A percentile compares a stretch with the other conserved stretches of the same genome.
Evolutionary conservation across 306 rosid species (phyloP).

Genomic region (Carpinus viminea): DNA sequence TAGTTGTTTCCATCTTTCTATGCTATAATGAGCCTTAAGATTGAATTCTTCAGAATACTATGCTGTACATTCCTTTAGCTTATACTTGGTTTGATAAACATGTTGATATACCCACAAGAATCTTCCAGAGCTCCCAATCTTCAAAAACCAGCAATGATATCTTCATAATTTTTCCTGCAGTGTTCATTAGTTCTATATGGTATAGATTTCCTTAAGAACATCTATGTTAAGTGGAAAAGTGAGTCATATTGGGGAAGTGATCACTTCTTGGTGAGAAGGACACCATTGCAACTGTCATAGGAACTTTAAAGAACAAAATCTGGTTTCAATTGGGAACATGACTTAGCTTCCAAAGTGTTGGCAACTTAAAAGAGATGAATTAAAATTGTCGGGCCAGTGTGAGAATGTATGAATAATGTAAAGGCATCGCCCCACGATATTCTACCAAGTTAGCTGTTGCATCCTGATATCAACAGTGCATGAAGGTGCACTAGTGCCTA

Average conservation of each 20-base stretch:
- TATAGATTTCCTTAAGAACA: not conserved
- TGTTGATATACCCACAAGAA: not conserved
- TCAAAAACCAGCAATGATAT: not conserved
- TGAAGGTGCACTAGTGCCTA: not conserved
- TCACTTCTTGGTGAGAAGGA: not conserved
- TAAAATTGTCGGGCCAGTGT: not conserved
- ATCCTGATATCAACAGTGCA: not conserved
- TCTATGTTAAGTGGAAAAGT: not conserved
- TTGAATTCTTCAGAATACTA: not conserved
- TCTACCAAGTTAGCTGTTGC: not conserved
- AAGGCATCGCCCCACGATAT: not conserved
- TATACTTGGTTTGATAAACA: not conserved
- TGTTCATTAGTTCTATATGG: not conserved
- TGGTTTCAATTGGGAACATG: not conserved
- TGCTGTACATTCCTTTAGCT: constrained; percentile 1
- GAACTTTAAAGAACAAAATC: not conserved
- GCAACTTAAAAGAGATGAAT: not conserved
- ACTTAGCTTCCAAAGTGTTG: not conserved
- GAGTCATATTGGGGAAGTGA: not conserved
- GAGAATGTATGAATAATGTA: not conserved
- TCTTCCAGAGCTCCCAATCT: not conserved
- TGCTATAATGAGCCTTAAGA: not conserved
- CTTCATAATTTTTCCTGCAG: not conserved
- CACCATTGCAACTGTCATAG: not conserved
- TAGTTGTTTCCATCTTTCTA: not conserved